Evolutionary conservation across 306 rosid genomes (phyloP).

Genomic region (Macrotyloma uniflorum): DNA sequence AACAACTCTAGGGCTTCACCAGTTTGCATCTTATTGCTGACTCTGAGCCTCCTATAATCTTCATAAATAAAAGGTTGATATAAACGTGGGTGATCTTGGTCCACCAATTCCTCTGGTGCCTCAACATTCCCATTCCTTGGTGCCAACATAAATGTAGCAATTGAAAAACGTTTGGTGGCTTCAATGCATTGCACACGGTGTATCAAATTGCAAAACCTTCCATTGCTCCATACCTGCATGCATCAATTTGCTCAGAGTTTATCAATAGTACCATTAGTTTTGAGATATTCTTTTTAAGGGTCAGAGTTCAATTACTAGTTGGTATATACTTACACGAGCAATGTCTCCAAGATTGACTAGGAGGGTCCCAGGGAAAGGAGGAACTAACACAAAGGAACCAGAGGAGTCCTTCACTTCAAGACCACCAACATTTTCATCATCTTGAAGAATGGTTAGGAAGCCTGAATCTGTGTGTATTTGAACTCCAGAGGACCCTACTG

Average conservation of each 20-base stretch:
- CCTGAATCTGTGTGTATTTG: conserved; percentile 62
- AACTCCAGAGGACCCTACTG: conserved; percentile 54
- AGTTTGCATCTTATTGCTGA: conserved; percentile 28
- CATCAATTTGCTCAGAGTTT: background rate
- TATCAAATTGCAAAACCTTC: conserved; percentile 56
- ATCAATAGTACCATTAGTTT: too few relatives aligned
- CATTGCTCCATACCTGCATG: conserved; percentile 66
- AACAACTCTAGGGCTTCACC: conserved; percentile 60
- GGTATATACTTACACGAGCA: conserved; percentile 45
- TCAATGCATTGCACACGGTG: conserved; percentile 66
- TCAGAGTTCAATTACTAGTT: background rate
- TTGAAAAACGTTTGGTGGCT: conserved; percentile 47
- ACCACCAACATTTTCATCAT: conserved; percentile 69
- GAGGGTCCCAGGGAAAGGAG: conserved; percentile 55
- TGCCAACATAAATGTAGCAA: conserved; percentile 57
- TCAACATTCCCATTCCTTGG: conserved; percentile 52
- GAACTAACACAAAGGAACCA: conserved; percentile 44
- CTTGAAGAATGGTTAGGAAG: conserved; percentile 66
- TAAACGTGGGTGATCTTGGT: conserved; percentile 48
- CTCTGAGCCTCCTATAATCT: conserved; percentile 48
- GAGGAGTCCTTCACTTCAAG: conserved; percentile 56
- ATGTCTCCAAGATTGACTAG: conserved; percentile 60
- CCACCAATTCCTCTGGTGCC: conserved; percentile 53
- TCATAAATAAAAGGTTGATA: conserved; percentile 48
- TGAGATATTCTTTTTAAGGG: too few relatives aligned